Evolutionary conservation across 2,329 filamentous ascomycete genomes (phyloP).

Genomic region (Alternaria brassicicola): DNA sequence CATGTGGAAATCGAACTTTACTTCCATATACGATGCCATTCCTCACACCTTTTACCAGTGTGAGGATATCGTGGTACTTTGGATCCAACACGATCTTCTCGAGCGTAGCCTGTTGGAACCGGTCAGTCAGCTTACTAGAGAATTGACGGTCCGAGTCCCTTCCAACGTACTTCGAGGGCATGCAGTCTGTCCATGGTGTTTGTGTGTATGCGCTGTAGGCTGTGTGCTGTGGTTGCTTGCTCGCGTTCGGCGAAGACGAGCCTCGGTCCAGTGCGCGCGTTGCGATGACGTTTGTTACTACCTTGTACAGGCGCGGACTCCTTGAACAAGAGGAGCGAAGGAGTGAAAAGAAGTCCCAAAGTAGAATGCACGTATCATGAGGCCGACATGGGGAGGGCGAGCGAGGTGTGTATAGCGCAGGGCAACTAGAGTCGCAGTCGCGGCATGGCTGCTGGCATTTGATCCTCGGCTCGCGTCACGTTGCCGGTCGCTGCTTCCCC

Average conservation of each 20-base stretch:
- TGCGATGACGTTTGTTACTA: constrained; percentile 26
- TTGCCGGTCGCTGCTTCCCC: constrained; percentile 40
- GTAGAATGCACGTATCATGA: constrained; percentile 7
- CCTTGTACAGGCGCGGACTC: neutral
- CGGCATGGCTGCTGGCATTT: constrained; percentile 25
- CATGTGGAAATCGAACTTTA: constrained; percentile 98
- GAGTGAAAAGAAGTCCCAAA: neutral
- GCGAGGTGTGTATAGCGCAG: constrained; percentile 14
- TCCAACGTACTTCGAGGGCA: constrained; percentile 36
- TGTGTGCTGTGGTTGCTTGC: constrained; percentile 6
- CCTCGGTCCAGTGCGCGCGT: constrained; percentile 33
- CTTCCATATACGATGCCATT: constrained; percentile 97
- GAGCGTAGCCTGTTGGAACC: constrained; percentile 63
- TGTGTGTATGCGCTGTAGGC: neutral
- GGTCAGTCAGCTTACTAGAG: constrained; percentile 6
- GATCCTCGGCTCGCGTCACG: constrained; percentile 47
- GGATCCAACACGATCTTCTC: constrained; percentile 83
- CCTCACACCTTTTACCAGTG: constrained; percentile 88
- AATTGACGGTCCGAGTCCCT: neutral
- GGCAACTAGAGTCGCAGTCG: constrained; percentile 20
- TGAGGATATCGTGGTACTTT: constrained; percentile 80
- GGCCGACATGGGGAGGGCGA: constrained; percentile 12
- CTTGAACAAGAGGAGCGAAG: neutral
- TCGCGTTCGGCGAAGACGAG: constrained; percentile 14
- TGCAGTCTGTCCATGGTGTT: constrained; percentile 42